phyloP scores from a whole-genome alignment of 2,329 filamentous ascomycete species.

The Karstenula rhodostoma region DNA sequence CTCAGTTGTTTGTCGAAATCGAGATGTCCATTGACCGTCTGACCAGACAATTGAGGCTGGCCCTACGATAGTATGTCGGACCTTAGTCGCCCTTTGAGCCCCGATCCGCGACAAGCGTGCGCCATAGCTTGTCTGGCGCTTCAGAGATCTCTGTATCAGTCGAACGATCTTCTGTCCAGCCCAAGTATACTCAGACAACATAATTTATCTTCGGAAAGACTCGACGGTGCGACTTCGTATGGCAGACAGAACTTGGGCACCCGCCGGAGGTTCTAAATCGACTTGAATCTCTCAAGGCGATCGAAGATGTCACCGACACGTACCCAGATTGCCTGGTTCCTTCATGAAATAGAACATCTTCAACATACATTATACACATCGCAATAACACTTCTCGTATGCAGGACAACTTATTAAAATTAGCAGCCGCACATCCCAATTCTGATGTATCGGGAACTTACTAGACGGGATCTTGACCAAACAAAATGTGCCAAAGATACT shows the following conservation, averaged over 20 bases:
- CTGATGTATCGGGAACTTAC: conserved; percentile 13
- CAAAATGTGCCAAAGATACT: conserved; percentile 39
- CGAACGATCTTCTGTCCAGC: too few relatives aligned
- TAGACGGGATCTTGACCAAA: conserved; percentile 33
- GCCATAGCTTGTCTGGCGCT: conserved; percentile 19
- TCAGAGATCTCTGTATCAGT: too few relatives aligned
- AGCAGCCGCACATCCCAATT: conserved; percentile 7
- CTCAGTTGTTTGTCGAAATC: not conserved
- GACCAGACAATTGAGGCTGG: conserved; percentile 14
- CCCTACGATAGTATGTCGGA: conserved; percentile 25
- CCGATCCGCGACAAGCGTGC: conserved; percentile 24
- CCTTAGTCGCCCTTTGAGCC: conserved; percentile 16
- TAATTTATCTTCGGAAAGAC: too few relatives aligned
- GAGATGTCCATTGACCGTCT: conserved; percentile 8
- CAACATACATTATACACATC: conserved; percentile 30
- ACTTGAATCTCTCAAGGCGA: conserved; percentile 6
- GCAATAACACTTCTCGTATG: conserved; percentile 29
- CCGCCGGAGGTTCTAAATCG: conserved; percentile 1
- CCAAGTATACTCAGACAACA: too few relatives aligned
- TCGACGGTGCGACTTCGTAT: not conserved
- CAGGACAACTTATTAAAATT: conserved; percentile 26
- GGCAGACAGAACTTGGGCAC: not conserved
- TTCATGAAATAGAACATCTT: not conserved
- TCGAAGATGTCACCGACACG: conserved; percentile 2
- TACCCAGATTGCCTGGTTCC: conserved; percentile 3